Conservation (phyloP, 2,329 filamentous ascomycete species). For the Talaromyces sp. region DNA sequence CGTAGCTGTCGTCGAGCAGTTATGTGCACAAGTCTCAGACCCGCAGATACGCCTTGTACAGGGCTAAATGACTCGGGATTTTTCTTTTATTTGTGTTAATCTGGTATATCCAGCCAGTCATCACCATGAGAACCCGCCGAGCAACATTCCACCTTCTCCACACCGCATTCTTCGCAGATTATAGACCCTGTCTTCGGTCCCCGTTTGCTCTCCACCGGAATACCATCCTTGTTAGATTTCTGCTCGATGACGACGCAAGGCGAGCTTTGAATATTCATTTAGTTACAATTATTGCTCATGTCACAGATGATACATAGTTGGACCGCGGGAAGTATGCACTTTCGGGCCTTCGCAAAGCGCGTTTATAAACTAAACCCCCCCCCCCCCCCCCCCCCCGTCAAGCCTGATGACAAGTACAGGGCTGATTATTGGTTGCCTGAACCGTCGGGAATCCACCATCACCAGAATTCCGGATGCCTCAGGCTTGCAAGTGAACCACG, state of each 20-base stretch:
- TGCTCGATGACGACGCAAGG: neutral
- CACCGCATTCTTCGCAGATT: conserved; percentile 17
- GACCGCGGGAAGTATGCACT: too few relatives aligned
- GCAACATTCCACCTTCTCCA: conserved; percentile 16
- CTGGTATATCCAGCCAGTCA: conserved; percentile 17
- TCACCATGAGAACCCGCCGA: conserved; percentile 24
- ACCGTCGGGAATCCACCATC: conserved; percentile 11
- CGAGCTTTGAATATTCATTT: too few relatives aligned
- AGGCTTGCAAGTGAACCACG: too few relatives aligned
- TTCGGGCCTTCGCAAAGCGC: too few relatives aligned
- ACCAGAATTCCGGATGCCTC: too few relatives aligned
- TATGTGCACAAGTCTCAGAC: neutral
- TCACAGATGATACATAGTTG: neutral
- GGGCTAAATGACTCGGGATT: neutral
- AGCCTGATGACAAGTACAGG: neutral
- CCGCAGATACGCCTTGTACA: neutral
- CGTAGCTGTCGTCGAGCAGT: neutral
- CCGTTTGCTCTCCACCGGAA: neutral
- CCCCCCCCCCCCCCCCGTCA: too few relatives aligned
- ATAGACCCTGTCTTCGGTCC: conserved; percentile 10
- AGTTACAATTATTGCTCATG: neutral
- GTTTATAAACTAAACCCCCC: too few relatives aligned
- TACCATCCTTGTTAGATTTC: neutral
- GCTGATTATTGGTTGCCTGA: conserved; percentile 10
- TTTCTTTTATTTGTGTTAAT: neutral